A percentile compares a stretch with the other conserved stretches of the same genome.
phyloP scores from a whole-genome alignment of 2,329 filamentous ascomycete species.

The Acrodontium crateriforme region DNA sequence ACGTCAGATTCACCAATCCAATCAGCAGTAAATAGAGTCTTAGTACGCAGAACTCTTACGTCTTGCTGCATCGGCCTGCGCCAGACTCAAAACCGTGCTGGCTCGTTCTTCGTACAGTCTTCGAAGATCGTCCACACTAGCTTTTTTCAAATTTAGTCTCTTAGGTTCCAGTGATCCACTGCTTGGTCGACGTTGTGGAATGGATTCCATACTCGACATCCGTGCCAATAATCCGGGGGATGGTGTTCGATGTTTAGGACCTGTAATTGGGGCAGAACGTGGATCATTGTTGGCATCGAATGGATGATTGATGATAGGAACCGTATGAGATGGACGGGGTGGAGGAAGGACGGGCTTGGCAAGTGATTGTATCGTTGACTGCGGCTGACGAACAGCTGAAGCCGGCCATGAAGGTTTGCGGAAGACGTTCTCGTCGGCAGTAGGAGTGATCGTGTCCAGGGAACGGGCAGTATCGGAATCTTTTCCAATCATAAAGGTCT shows the following conservation, averaged over 20 bases:
- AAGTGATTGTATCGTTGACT: slow-evolving; percentile 8
- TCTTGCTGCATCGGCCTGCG: slow-evolving; percentile 2
- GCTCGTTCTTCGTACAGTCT: slow-evolving; percentile 35
- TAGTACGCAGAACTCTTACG: too few species aligned
- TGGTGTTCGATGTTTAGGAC: slow-evolving; percentile 19
- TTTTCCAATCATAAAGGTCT: background rate
- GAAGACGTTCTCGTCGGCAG: slow-evolving; percentile 11
- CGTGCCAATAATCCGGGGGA: slow-evolving; percentile 31
- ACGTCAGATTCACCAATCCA: too few species aligned
- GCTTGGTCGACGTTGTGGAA: slow-evolving; percentile 2
- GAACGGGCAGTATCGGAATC: slow-evolving; percentile 4
- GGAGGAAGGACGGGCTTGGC: slow-evolving; percentile 12
- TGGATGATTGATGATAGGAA: too few species aligned
- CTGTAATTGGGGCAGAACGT: slow-evolving; percentile 1
- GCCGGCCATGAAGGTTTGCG: slow-evolving; percentile 21
- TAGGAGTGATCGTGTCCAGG: slow-evolving; percentile 4
- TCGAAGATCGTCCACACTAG: slow-evolving; percentile 34
- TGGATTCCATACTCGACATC: slow-evolving; percentile 32
- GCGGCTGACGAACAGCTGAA: slow-evolving; percentile 12
- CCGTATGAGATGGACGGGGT: background rate
- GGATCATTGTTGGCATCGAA: too few species aligned
- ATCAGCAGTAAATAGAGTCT: too few species aligned
- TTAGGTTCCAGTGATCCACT: slow-evolving; percentile 12
- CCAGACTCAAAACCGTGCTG: slow-evolving; percentile 21
- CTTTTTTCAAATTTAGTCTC: slow-evolving; percentile 30